Evolutionary conservation across 306 rosid genomes (phyloP), one percentile per base, ranked within the genome.

Genomic region (Lagenaria siceraria): DNA sequence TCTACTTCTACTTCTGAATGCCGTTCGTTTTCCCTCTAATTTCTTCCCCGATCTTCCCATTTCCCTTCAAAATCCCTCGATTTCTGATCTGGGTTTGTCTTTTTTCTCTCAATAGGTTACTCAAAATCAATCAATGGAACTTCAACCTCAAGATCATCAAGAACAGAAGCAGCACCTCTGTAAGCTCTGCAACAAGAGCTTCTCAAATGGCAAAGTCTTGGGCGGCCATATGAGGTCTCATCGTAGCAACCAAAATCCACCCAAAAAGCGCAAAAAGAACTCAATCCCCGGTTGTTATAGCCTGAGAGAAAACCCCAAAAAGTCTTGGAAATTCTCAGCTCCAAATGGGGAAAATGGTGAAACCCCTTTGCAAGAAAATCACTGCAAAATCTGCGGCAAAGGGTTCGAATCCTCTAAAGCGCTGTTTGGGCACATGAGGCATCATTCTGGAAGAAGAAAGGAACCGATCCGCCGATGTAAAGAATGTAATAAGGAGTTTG

Each of bases 161-260:
- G 77, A 83, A 78, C 75, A 59, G 81, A 77, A 58, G 72, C 78
- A 64, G 63, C 78, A 86, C 60, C 56, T 48, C 25, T 83, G 91
- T 79, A 86, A 79, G 82, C 78, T 77, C 76, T 86, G 89, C 80
- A 53, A 78, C 64, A 64, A 82, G 82, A 80, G 82, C 43, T 88
- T 82, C 81, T 17, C 53, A 56, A 88, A 78, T 42, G 86, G 91
- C 18, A 84, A 62, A 60, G 91, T 82, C 63, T 75, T 88, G 80
- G 85, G 87, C 62, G 91, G 89, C 70, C 89, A 82, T 72, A 82
- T 82, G 91, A 85, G 86, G 56, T 46, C 83, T n/a, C 91, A 87
- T 79, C 42, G 42, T 15, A 18, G 27, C 24, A 22, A 27, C 25
- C 78, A 82, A 51, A 88, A 83, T 13, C 19, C 65, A 3, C 62